Percentiles rank a stretch among this genome's conserved stretches.
Evolutionary conservation across 495 filamentous ascomycete species (phyloP).

Genomic region (Aspergillus affinis): DNA sequence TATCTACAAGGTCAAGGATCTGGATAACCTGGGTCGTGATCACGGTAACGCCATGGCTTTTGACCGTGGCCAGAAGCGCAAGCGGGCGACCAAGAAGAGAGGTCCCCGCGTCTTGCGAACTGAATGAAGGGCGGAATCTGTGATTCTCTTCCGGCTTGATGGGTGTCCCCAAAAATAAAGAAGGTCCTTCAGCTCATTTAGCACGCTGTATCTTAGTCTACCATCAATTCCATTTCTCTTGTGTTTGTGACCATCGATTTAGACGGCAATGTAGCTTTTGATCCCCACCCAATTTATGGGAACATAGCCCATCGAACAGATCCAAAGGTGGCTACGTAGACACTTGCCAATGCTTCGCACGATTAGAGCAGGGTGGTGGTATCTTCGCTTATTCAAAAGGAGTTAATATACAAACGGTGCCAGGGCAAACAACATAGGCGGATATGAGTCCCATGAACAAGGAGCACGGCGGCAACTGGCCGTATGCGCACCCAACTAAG

Average conservation of each 20-base stretch:
- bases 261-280: slow-evolving; percentile 8
- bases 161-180: neutral
- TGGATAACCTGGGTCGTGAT: slow-evolving; percentile 92
- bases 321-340: neutral
- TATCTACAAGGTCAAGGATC: slow-evolving; percentile 99
- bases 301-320: neutral
- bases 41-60: slow-evolving; percentile 83
- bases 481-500: neutral
- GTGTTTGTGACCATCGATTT: slow-evolving; percentile 10
- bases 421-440: neutral
- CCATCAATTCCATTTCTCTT: slow-evolving; percentile 17
- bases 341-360: neutral
- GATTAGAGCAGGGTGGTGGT: slow-evolving; percentile 3
- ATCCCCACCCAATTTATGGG: slow-evolving; percentile 6
- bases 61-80: slow-evolving; percentile 92
- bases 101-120: slow-evolving; percentile 79
- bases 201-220: neutral
- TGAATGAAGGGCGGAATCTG: slow-evolving; percentile 54
- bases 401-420: slow-evolving; percentile 6
- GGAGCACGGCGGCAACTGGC: neutral
- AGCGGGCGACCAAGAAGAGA: slow-evolving; percentile 75
- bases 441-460: neutral
- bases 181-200: neutral
- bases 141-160: neutral
- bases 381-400: slow-evolving; percentile 7